A percentile compares a stretch with the other conserved stretches of the same genome.
phyloP scores from a whole-genome alignment of 148 eudicot genomes.

The Fagopyrum homotropicum region DNA sequence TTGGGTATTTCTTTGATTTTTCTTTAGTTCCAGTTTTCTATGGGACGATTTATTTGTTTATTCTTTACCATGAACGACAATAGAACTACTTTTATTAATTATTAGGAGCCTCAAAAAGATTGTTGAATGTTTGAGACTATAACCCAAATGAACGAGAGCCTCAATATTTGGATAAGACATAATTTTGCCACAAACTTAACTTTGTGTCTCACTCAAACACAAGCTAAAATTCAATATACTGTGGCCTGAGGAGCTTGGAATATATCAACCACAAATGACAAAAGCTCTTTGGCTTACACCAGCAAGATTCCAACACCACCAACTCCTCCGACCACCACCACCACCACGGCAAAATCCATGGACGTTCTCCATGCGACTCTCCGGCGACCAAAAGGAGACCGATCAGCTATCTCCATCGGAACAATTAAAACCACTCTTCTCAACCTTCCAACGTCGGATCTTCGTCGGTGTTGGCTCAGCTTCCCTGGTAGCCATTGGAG shows the following conservation, averaged over 20 bases:
- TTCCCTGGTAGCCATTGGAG: conserved; percentile 72
- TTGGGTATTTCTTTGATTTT: too few species aligned
- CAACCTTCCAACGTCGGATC: conserved; percentile 55
- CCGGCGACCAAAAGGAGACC: conserved; percentile 35
- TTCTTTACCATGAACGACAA: too few species aligned
- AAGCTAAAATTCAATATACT: not conserved
- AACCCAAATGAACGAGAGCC: too few species aligned
- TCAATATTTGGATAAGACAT: too few species aligned
- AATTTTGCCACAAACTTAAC: too few species aligned
- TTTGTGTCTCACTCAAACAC: not conserved
- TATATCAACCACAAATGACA: not conserved
- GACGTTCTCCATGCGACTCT: not conserved
- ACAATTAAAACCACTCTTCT: conserved; percentile 51
- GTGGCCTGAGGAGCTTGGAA: not conserved
- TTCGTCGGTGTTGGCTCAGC: conserved; percentile 70
- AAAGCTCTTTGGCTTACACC: not conserved
- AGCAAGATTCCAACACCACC: not conserved
- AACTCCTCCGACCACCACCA: not conserved
- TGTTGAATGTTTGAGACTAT: too few species aligned
- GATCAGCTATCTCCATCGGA: conserved; percentile 39
- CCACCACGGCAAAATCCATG: not conserved
- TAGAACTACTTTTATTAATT: too few species aligned
- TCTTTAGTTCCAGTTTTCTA: too few species aligned
- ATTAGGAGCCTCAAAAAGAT: too few species aligned
- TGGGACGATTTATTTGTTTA: too few species aligned